phyloP scores from a whole-genome alignment of 2,329 filamentous ascomycete species.

The Colletotrichum theobromicola region DNA sequence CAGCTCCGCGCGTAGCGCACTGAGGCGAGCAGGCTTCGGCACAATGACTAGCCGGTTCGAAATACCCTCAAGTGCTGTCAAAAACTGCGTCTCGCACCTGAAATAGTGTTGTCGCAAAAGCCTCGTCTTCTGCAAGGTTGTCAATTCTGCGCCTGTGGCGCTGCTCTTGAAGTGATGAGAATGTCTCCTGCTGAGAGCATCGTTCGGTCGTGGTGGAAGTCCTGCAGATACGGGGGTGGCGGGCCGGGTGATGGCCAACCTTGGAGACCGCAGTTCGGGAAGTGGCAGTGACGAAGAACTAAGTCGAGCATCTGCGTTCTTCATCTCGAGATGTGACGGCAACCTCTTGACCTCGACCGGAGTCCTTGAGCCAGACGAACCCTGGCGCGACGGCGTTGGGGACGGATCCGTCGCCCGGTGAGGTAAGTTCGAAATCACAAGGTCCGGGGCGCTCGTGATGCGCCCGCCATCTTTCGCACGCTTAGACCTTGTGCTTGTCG shows the following conservation, averaged over 20 bases:
- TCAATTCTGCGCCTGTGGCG: slow-evolving; percentile 66
- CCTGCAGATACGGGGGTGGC: slow-evolving; percentile 64
- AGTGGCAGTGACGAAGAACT: slow-evolving; percentile 73
- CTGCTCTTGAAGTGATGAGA: slow-evolving; percentile 65
- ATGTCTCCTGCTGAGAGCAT: slow-evolving; percentile 61
- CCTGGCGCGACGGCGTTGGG: not conserved
- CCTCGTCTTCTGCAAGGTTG: slow-evolving; percentile 70
- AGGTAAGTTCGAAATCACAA: slow-evolving; percentile 26
- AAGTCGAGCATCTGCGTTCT: slow-evolving; percentile 62
- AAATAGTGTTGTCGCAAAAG: slow-evolving; percentile 83
- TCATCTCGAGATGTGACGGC: slow-evolving; percentile 56
- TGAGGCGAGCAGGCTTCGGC: slow-evolving; percentile 80
- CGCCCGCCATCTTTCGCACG: slow-evolving; percentile 51
- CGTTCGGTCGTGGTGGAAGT: slow-evolving; percentile 47
- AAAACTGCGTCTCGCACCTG: slow-evolving; percentile 78
- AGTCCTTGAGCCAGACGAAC: slow-evolving; percentile 29
- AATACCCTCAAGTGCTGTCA: slow-evolving; percentile 82
- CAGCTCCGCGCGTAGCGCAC: slow-evolving; percentile 80
- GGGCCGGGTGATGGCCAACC: slow-evolving; percentile 52
- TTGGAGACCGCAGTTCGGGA: slow-evolving; percentile 63
- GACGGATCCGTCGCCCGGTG: slow-evolving; percentile 8
- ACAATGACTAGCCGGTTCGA: slow-evolving; percentile 85
- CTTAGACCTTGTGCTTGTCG: slow-evolving; percentile 57
- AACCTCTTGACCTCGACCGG: slow-evolving; percentile 42
- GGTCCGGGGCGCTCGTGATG: slow-evolving; percentile 50